Evolutionary conservation across 371 early-diverging fungal genomes (phyloP), one percentile per base, ranked within the genome.

Genomic region (Syncephalis fuscata): DNA sequence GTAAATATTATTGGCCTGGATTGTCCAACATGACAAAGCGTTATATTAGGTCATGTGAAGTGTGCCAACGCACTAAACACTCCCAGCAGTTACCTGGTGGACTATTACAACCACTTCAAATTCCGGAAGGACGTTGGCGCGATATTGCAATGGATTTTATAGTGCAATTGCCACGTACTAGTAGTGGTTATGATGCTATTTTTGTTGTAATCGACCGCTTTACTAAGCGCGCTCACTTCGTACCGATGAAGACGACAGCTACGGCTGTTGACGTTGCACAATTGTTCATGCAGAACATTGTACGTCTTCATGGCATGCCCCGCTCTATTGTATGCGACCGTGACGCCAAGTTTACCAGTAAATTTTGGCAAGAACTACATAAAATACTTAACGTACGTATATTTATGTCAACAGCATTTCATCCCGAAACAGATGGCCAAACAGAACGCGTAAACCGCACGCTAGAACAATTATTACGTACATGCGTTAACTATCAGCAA

Each of bases 341-440:
- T 11, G 32, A 32, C 11, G 32, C 32, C 7, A 32, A 32, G 11
- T 32, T 32, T 11, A 32, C 32, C 4, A 32, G 32, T 11, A 32
- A 32, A 32, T 32, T 32, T 11, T 32, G 32, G 32, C 32, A 32
- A 32, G 32, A 32, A 32, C 32, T 32, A 32, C 11, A 32, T 11
- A 32, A 32, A 11, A 4, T 32, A 32, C 41, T 41, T n/a, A 15
- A 15, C 21, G 41, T 41, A 7, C 41, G 21, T 19, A 21, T 41
- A 4, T 8, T 19, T 19, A 16, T 41, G 19, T 41, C 41, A 5
- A 41, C 64, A 0, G 53, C 65, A 0, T 65, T 50, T 44, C 66
- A 68, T 37, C 71, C 68, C 1, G 68, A 74, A 48, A 64, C 71
- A 1, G 68, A 72, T 49, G 69, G 68, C 16, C 71, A 73, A 51